Evolutionary conservation across 306 rosid genomes (phyloP), one percentile per base, ranked within the genome.

Genomic region (Aeschynomene evenia): DNA sequence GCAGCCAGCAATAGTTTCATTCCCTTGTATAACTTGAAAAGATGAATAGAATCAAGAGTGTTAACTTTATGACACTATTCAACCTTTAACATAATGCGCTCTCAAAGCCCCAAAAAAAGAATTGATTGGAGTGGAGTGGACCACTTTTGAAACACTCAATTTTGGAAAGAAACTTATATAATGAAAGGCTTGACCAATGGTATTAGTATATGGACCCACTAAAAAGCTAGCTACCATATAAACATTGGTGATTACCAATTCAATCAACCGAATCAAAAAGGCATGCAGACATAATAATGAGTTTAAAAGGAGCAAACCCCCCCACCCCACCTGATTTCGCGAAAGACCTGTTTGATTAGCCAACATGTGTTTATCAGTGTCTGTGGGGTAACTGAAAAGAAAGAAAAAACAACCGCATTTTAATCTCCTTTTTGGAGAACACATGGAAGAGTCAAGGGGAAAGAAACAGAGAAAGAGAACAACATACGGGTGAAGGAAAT

Each of bases 401-500:
- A 42, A 59, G 14, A 14, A 5, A 61, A 58, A n/a, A 0, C 1
- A 12, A 1, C 23, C 45, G 66, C n/a, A 50, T 29, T 24, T 83
- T 34, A 63, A 60, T 23, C 21, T 40, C 46, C 16, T 45, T 10
- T 20, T 4, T 13, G 36, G 58, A n/a, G n/a, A 63, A 18, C 18
- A 34, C 24, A 14, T 19, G 26, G 18, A 20, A 61, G 59, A 33
- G 55, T 14, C 18, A 58, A 63, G 34, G 15, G 48, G 58, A 15
- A 1, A 29, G 15, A 62, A 52, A 68, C 45, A 63, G 4, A 72
- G 12, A 63, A 0, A 31, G 64, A 19, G 34, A 53, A 20, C 55
- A 66, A 66, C 95, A 16, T 85, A 94, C 99, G 99, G 99, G 75
- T 94, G 99, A 83, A 94, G 99, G 80, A 94, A 94, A 80, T 94